Conservation (phyloP, 768 basidiomycete genomes). For the Suillus alpinus region DNA sequence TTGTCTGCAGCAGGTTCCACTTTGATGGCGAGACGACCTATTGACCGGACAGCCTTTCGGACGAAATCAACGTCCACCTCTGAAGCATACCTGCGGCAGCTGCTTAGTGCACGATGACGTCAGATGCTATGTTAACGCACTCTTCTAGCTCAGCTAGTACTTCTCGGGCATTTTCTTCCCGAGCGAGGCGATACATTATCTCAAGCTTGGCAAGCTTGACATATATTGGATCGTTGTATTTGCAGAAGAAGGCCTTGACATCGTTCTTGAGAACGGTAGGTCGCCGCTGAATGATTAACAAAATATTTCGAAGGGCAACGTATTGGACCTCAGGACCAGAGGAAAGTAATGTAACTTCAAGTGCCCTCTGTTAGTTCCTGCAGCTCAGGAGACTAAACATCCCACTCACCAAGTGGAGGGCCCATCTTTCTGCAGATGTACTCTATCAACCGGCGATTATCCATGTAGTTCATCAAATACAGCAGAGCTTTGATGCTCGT, state of each 20-base stretch:
- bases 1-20: slow-evolving; percentile 84
- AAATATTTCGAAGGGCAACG: slow-evolving; percentile 93
- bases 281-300: slow-evolving; percentile 94
- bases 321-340: slow-evolving; percentile 99
- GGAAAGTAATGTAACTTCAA: slow-evolving; percentile 84
- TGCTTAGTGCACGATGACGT: background rate
- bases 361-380: slow-evolving; percentile 5
- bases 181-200: slow-evolving; percentile 96
- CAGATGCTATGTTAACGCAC: slow-evolving; percentile 39
- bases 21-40: slow-evolving; percentile 97
- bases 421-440: slow-evolving; percentile 97
- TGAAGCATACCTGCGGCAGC: slow-evolving; percentile 75
- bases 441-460: slow-evolving; percentile 79
- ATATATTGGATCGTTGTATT: slow-evolving; percentile 99
- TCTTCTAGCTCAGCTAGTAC: slow-evolving; percentile 95
- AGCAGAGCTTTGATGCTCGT: slow-evolving; percentile 96
- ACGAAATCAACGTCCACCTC: slow-evolving; percentile 99
- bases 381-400: background rate
- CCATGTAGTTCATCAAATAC: slow-evolving; percentile 99
- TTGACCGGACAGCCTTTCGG: slow-evolving; percentile 94
- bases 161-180: slow-evolving; percentile 90
- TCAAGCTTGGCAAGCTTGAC: slow-evolving; percentile 98
- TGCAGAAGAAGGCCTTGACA: slow-evolving; percentile 99
- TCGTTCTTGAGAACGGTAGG: slow-evolving; percentile 93
- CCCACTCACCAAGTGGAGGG: slow-evolving; percentile 77